Conservation (phyloP, 805 yeast genomes). For the Wickerhamomyces ciferrii region DNA sequence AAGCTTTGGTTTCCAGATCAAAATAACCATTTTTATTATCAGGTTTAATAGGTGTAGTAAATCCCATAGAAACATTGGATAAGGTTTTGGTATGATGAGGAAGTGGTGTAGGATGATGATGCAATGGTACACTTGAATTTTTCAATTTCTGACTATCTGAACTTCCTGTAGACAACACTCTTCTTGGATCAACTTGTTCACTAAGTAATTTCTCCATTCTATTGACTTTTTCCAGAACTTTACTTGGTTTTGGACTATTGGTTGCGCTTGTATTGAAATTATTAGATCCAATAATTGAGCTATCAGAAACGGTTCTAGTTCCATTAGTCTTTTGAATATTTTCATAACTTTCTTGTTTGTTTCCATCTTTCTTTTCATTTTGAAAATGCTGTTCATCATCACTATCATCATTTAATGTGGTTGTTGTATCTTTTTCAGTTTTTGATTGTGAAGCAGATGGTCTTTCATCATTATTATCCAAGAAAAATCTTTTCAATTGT, state of each 20-base stretch:
- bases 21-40: not conserved
- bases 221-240: conserved; percentile 24
- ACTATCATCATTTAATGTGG: conserved; percentile 6
- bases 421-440: conserved; percentile 10
- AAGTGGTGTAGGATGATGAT: not conserved
- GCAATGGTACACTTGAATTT: not conserved
- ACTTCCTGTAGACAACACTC: conserved; percentile 6
- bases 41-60: not conserved
- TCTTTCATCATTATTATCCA: conserved; percentile 38
- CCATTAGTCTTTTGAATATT: not conserved
- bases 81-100: not conserved
- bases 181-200: conserved; percentile 11
- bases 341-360: not conserved
- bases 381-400: not conserved
- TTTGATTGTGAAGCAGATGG: conserved; percentile 7
- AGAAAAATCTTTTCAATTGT: conserved; percentile 72
- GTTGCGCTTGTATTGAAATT: not conserved
- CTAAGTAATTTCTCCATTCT: conserved; percentile 24
- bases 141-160: not conserved
- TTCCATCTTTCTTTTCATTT: not conserved
- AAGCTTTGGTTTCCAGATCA: not conserved
- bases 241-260: conserved; percentile 17
- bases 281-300: not conserved
- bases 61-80: not conserved
- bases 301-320: not conserved